Evolutionary conservation across 805 yeast genomes (phyloP).

Genomic region (Ogataea trehaloabstinens): DNA sequence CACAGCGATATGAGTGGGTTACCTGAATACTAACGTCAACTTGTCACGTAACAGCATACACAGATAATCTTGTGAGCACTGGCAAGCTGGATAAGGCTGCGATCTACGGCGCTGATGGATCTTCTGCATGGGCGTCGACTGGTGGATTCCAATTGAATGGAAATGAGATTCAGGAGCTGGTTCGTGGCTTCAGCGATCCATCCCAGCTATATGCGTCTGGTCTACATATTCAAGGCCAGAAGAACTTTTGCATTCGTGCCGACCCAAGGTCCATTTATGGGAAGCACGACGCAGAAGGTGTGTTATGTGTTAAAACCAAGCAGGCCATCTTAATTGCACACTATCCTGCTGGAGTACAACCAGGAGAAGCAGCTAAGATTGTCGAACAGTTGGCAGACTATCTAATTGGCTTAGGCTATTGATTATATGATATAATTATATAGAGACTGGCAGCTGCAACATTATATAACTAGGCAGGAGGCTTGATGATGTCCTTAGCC

Average conservation of each 20-base stretch:
- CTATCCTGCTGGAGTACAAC: conserved; percentile 85
- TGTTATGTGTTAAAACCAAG: conserved; percentile 86
- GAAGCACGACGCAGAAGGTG: conserved; percentile 84
- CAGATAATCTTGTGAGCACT: conserved; percentile 86
- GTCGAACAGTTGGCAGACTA: conserved; percentile 97
- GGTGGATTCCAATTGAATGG: conserved; percentile 62
- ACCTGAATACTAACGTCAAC: conserved; percentile 8
- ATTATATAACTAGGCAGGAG: conserved; percentile 2
- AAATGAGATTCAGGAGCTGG: conserved; percentile 70
- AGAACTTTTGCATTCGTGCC: conserved; percentile 84
- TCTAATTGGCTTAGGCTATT: conserved; percentile 83
- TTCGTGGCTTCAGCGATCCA: conserved; percentile 78
- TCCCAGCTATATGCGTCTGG: conserved; percentile 80
- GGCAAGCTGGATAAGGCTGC: conserved; percentile 91
- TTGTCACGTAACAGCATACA: conserved; percentile 61
- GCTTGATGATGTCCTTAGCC: conserved; percentile 28
- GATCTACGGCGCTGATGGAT: conserved; percentile 91
- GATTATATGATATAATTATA: background rate
- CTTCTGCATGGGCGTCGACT: conserved; percentile 89
- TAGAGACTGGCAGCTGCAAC: background rate
- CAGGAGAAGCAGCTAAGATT: conserved; percentile 93
- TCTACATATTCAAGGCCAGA: conserved; percentile 77
- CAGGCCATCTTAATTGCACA: conserved; percentile 94
- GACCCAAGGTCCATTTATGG: conserved; percentile 94
- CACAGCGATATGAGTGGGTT: background rate